A percentile compares a stretch with the other conserved stretches of the same genome.
Conservation (phyloP, 352 stramenopile species). For the Phytophthora ohioensis region DNA sequence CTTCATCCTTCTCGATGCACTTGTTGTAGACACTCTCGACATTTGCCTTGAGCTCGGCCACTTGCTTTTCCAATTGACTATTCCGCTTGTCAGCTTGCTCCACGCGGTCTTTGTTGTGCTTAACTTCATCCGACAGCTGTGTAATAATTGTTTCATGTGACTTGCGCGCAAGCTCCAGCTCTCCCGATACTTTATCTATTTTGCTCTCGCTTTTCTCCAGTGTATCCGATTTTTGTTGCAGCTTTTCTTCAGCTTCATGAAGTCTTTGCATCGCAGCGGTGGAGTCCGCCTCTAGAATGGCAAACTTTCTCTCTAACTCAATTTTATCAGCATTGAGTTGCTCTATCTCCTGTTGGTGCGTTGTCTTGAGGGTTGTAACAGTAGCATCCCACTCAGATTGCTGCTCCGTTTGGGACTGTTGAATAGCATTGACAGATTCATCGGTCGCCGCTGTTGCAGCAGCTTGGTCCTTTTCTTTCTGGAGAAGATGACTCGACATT, state of each 20-base stretch:
- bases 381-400: conserved; percentile 30
- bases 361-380: conserved; percentile 14
- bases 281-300: conserved; percentile 23
- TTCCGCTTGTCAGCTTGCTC: conserved; percentile 47
- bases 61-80: conserved; percentile 53
- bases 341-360: conserved; percentile 34
- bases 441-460: conserved; percentile 16
- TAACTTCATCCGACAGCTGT: conserved; percentile 36
- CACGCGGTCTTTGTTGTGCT: conserved; percentile 41
- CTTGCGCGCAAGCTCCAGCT: conserved; percentile 32
- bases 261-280: neutral
- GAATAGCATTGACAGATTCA: conserved; percentile 1
- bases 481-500: conserved; percentile 35
- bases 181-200: conserved; percentile 2
- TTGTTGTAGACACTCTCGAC: conserved; percentile 56
- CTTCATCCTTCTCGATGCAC: conserved; percentile 68
- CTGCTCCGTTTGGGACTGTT: conserved; percentile 21
- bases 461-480: conserved; percentile 40
- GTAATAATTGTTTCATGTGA: conserved; percentile 22
- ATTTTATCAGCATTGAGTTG: conserved; percentile 18
- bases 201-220: conserved; percentile 29
- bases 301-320: conserved; percentile 23
- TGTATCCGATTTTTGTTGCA: conserved; percentile 20
- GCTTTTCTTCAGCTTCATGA: conserved; percentile 25
- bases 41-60: conserved; percentile 57